Evolutionary conservation across 2,329 filamentous ascomycete species (phyloP).

Genomic region (Davidsoniella australis): DNA sequence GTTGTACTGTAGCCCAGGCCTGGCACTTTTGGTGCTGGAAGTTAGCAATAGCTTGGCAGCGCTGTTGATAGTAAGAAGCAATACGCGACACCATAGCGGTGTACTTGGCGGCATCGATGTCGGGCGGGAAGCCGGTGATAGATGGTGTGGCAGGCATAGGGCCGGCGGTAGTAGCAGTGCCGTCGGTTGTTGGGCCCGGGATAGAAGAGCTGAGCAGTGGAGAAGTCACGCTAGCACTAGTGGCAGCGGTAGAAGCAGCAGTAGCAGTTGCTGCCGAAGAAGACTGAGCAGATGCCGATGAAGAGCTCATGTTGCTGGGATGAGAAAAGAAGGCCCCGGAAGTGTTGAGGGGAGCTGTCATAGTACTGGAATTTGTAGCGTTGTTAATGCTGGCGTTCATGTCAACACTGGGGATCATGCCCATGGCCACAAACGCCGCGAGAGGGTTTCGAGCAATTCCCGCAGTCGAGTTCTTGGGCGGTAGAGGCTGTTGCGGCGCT

Average conservation of each 20-base stretch:
- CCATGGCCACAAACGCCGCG: slow-evolving; percentile 5
- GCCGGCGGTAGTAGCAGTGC: background rate
- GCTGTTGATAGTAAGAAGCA: slow-evolving; percentile 31
- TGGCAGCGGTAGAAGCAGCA: background rate
- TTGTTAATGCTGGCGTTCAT: background rate
- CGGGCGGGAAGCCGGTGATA: slow-evolving; percentile 11
- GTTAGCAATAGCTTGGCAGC: slow-evolving; percentile 29
- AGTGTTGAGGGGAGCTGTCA: background rate
- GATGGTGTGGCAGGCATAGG: slow-evolving; percentile 6
- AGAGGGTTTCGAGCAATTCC: slow-evolving; percentile 3
- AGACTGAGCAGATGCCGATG: background rate
- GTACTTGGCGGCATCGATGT: slow-evolving; percentile 24
- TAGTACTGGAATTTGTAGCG: background rate
- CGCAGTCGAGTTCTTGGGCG: slow-evolving; percentile 15
- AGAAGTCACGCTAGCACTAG: background rate
- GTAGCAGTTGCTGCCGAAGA: background rate
- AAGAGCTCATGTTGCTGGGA: background rate
- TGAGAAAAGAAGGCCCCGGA: background rate
- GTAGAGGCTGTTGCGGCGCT: slow-evolving; percentile 11
- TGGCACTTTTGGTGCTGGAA: slow-evolving; percentile 31
- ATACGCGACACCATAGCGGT: slow-evolving; percentile 30
- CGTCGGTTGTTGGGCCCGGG: background rate
- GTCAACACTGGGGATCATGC: slow-evolving; percentile 1
- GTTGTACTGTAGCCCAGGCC: slow-evolving; percentile 29
- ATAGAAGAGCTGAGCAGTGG: background rate